Conservation (phyloP, 768 basidiomycete species). For the Trametes maxima region DNA sequence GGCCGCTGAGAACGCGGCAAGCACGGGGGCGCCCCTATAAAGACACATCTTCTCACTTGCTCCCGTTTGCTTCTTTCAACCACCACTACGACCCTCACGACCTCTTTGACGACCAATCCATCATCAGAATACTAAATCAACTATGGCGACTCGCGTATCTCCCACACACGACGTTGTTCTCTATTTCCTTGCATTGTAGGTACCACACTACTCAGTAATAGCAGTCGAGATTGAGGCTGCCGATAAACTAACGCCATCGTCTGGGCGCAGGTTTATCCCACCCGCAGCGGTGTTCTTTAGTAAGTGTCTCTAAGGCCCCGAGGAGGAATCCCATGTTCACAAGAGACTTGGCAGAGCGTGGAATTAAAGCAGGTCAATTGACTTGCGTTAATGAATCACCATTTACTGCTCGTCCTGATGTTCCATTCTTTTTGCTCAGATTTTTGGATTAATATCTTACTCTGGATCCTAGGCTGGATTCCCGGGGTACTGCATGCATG, state of each 20-base stretch:
- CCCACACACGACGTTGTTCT: slow-evolving; percentile 31
- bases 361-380: slow-evolving; percentile 28
- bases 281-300: slow-evolving; percentile 37
- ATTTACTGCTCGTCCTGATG: too few relatives aligned
- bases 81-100: neutral
- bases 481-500: slow-evolving; percentile 48
- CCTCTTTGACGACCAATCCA: neutral
- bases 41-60: too few relatives aligned
- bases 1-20: too few relatives aligned
- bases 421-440: slow-evolving; percentile 27
- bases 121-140: slow-evolving; percentile 6
- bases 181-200: slow-evolving; percentile 38
- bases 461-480: slow-evolving; percentile 49
- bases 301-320: slow-evolving; percentile 29
- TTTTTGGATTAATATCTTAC: slow-evolving; percentile 41
- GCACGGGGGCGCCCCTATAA: too few relatives aligned
- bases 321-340: neutral
- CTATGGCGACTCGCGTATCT: slow-evolving; percentile 34
- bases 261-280: slow-evolving; percentile 33
- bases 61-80: neutral
- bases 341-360: slow-evolving; percentile 26
- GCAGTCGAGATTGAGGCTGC: neutral
- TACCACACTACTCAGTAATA: neutral
- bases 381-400: too few relatives aligned
- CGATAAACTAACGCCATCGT: neutral